Base-by-base conservation (phyloP, 257 asterid genomes). In the Ehretia macrophylla region DNA sequence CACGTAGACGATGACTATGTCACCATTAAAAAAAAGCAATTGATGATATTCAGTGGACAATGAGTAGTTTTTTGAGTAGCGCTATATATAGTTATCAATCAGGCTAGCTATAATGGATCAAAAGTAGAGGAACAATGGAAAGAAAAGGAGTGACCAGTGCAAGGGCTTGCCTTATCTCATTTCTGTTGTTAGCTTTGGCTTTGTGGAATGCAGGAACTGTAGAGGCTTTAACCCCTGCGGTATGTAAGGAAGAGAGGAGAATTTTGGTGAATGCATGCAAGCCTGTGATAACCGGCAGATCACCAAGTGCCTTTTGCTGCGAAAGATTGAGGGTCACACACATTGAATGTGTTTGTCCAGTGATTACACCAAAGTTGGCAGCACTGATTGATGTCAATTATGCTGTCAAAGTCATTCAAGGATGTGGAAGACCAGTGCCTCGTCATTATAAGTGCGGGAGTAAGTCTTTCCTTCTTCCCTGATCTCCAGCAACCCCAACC, bases 401-500 rank as follows among this genome's bases (percentile, higher is more conserved):
- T 44, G 63, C 63, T 44, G 18, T 58, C 51, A 58, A 21, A 44
- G 63, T 58, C 38, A 40, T 58, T 12, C 51, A 40, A 21, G 51
- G 63, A 8, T 58, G 63, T 58, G 63, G 63, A 20, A 58, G 63
- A 21, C 63, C 38, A 42, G 63, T 58, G 0, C 63, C 63, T 58
- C 63, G 63, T 20, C 63, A 58, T 18, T 58, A 13, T 23, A 42
- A 58, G 63, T 58, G 63, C 38, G 63, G 63, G 38, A 58, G 63
- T 58, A 40, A 58, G 63, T 42, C n/a, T 1, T 19, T n/a, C n/a
- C n/a, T 16, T 14, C 14, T 14, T 18, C 14, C 18, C 8, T n/a
- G n/a, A n/a, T n/a, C n/a, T n/a, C n/a, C n/a, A n/a, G n/a, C n/a
- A n/a, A n/a, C n/a, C n/a, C n/a, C n/a, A n/a, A n/a, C n/a, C n/a